A percentile compares a stretch with the other conserved stretches of the same genome.
These are phyloP conservation scores for Tetracladium maxilliforme DNA, from an alignment of 2,329 filamentous ascomycete species.

Conservation along the genomic window DNA sequence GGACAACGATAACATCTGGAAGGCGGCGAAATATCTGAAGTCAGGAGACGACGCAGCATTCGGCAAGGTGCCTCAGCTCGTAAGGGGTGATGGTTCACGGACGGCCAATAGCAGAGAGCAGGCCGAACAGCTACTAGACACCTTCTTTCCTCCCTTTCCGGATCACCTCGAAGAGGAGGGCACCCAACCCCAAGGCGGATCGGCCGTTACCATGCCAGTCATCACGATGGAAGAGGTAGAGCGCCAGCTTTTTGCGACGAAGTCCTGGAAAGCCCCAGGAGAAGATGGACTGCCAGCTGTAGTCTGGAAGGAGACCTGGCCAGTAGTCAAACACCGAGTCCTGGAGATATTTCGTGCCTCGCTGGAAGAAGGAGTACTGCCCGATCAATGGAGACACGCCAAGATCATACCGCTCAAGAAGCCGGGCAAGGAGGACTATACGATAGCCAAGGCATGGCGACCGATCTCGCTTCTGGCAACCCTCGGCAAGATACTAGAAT, in stretches of 20 bases:
- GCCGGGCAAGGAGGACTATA: constrained; percentile 11
- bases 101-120: constrained; percentile 5
- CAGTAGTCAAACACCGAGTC: constrained; percentile 8
- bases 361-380: constrained; percentile 6
- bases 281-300: constrained; percentile 7
- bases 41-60: constrained; percentile 8
- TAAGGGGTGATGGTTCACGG: constrained; percentile 6
- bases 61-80: constrained; percentile 10
- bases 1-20: constrained; percentile 13
- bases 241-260: constrained; percentile 1
- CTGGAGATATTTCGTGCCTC: constrained; percentile 8
- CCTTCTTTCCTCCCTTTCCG: constrained; percentile 6
- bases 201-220: constrained; percentile 1
- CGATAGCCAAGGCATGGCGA: constrained; percentile 10
- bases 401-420: constrained; percentile 16
- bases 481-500: constrained; percentile 10
- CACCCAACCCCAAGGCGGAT: constrained; percentile 1
- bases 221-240: constrained; percentile 3
- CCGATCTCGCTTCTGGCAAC: constrained; percentile 13
- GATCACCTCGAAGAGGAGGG: constrained; percentile 4
- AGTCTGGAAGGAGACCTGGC: constrained; percentile 11
- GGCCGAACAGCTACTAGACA: constrained; percentile 3
- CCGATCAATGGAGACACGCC: constrained; percentile 9
- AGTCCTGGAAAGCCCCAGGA: constrained; percentile 2
- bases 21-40: constrained; percentile 13